phyloP scores from a whole-genome alignment of 306 rosid genomes.

The Dalbergia oliveri region DNA sequence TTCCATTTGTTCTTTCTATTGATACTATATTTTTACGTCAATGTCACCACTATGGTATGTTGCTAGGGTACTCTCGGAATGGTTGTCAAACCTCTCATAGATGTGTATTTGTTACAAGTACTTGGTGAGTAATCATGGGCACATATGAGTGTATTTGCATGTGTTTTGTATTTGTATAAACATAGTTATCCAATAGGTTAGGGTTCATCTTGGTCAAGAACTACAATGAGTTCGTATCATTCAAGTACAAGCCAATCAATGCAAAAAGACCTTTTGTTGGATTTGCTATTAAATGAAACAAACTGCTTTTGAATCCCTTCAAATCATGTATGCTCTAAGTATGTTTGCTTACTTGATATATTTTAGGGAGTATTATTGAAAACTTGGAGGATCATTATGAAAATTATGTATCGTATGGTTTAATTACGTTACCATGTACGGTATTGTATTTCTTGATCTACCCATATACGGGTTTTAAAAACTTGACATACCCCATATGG shows the following conservation, averaged over 20 bases:
- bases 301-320: slow-evolving; percentile 4
- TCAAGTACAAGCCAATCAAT: slow-evolving; percentile 16
- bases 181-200: background rate
- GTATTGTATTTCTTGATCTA: slow-evolving; percentile 10
- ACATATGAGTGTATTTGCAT: background rate
- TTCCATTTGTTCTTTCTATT: slow-evolving; percentile 42
- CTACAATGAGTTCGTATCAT: slow-evolving; percentile 3
- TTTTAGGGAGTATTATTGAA: slow-evolving; percentile 13
- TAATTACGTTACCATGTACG: slow-evolving; percentile 1
- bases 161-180: background rate
- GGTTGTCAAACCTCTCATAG: background rate
- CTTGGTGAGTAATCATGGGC: slow-evolving; percentile 2
- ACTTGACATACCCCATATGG: background rate
- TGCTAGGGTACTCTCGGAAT: slow-evolving; percentile 20
- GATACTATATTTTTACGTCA: slow-evolving; percentile 22
- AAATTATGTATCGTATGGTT: background rate
- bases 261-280: slow-evolving; percentile 13
- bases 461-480: background rate
- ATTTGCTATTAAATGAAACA: slow-evolving; percentile 23
- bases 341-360: slow-evolving; percentile 23
- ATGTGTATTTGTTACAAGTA: slow-evolving; percentile 1
- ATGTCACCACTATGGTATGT: slow-evolving; percentile 18
- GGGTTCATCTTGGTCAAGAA: slow-evolving; percentile 35
- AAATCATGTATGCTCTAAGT: background rate
- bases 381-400: slow-evolving; percentile 1